Percentiles rank a stretch among this genome's conserved stretches.
These are phyloP conservation scores for Metschnikowia santaceciliae DNA, from an alignment of 805 yeast species.

Conservation along the genomic window DNA sequence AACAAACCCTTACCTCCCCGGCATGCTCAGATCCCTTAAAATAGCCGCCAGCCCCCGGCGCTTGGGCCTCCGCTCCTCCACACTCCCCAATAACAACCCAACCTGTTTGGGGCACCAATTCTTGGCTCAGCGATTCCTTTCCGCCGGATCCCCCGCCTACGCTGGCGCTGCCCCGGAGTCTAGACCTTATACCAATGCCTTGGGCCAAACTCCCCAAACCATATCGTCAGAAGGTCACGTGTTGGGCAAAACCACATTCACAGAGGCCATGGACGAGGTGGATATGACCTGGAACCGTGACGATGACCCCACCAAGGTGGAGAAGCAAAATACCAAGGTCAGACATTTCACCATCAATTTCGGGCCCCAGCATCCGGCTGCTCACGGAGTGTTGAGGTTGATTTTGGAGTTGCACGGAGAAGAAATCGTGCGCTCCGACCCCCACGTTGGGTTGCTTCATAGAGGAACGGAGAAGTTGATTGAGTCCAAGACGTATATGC, in stretches of 20 bases:
- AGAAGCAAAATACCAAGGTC: constrained; percentile 50
- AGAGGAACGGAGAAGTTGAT: constrained; percentile 88
- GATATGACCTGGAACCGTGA: constrained; percentile 43
- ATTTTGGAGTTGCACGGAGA: constrained; percentile 86
- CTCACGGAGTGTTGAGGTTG: constrained; percentile 86
- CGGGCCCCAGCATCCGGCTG: constrained; percentile 95
- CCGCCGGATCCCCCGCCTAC: constrained; percentile 16
- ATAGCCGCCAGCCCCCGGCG: neutral
- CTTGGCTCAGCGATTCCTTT: constrained; percentile 13
- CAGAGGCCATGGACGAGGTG: constrained; percentile 42
- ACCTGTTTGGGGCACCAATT: neutral
- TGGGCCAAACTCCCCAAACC: constrained; percentile 36
- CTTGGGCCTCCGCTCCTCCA: neutral
- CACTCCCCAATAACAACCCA: too few species aligned
- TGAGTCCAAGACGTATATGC: constrained; percentile 81
- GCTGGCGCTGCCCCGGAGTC: constrained; percentile 21
- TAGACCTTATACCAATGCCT: constrained; percentile 33
- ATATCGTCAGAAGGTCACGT: constrained; percentile 30
- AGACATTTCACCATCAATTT: constrained; percentile 87
- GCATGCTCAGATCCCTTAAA: constrained; percentile 11
- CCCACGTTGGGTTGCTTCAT: constrained; percentile 84
- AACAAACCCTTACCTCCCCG: constrained; percentile 3
- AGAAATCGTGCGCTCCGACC: constrained; percentile 82
- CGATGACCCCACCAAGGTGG: constrained; percentile 41
- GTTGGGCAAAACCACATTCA: constrained; percentile 41